Percentiles rank a stretch among this genome's conserved stretches.
These are phyloP conservation scores for Colletotrichum lindemuthianum DNA, from an alignment of 2,329 filamentous ascomycete genomes.

Conservation along the genomic window DNA sequence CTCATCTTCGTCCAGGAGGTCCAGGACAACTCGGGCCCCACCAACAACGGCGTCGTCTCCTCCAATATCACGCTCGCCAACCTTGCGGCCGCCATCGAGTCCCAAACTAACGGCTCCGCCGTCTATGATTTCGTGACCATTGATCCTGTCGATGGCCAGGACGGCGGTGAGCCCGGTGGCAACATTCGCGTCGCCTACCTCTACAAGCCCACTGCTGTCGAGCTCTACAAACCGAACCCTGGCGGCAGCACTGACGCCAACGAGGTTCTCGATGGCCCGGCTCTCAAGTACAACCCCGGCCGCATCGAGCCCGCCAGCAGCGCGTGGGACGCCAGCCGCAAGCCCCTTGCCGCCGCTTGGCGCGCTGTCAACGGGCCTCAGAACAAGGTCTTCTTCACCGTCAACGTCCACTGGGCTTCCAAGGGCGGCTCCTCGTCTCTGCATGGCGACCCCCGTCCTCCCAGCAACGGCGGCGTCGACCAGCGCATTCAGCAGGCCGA, in stretches of 20 bases:
- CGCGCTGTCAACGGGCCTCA: conserved; percentile 62
- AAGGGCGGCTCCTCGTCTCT: conserved; percentile 74
- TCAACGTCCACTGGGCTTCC: conserved; percentile 75
- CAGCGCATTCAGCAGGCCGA: conserved; percentile 66
- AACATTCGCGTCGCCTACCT: conserved; percentile 79
- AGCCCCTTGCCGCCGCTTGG: conserved; percentile 75
- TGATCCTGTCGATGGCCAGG: conserved; percentile 65
- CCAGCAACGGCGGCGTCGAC: conserved; percentile 71
- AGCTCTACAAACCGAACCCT: conserved; percentile 67
- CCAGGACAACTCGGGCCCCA: conserved; percentile 72
- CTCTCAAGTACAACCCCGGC: conserved; percentile 75
- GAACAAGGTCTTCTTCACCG: conserved; percentile 70
- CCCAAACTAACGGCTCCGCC: conserved; percentile 52
- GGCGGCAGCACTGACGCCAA: conserved; percentile 65
- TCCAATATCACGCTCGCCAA: conserved; percentile 69
- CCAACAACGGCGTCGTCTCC: conserved; percentile 65
- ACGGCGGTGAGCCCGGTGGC: conserved; percentile 74
- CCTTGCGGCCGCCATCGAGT: conserved; percentile 62
- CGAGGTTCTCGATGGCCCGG: conserved; percentile 65
- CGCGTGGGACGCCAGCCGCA: conserved; percentile 71
- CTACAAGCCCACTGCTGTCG: conserved; percentile 69
- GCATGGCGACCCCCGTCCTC: conserved; percentile 73
- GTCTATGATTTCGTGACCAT: conserved; percentile 71
- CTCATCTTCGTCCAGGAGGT: conserved; percentile 77
- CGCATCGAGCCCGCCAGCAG: conserved; percentile 69